These are phyloP conservation scores for Coemansia sp. DNA, from an alignment of 192 early-diverging fungal genomes.

Conservation along the genomic window DNA sequence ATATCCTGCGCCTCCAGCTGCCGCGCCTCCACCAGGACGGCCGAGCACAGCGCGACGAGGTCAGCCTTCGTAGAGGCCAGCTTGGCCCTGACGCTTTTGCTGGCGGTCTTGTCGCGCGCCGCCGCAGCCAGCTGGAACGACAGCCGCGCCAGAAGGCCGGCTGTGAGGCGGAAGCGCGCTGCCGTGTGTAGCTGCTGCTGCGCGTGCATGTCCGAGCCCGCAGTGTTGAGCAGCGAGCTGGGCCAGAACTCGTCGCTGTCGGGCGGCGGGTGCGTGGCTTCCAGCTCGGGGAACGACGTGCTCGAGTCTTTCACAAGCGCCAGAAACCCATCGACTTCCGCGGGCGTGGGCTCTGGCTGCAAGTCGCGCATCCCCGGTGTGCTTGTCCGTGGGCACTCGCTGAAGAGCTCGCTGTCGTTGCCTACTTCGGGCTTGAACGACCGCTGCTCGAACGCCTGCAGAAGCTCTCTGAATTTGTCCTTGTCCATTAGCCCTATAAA, in stretches of 20 bases:
- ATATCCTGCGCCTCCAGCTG: conserved; percentile 40
- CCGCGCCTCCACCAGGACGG: conserved; percentile 36
- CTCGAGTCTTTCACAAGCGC: conserved; percentile 20
- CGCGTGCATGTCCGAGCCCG: conserved; percentile 14
- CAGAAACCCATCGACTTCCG: conserved; percentile 23
- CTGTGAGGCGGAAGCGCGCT: conserved; percentile 38
- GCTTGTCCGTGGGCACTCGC: conserved; percentile 10
- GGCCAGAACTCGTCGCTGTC: conserved; percentile 29
- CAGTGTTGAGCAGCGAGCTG: conserved; percentile 19
- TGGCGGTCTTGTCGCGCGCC: conserved; percentile 11
- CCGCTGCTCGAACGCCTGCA: conserved; percentile 49
- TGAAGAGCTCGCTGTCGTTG: conserved; percentile 27
- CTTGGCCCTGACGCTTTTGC: conserved; percentile 5
- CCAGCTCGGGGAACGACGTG: conserved; percentile 47
- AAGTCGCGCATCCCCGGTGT: conserved; percentile 4
- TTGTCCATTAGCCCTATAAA: conserved; percentile 27
- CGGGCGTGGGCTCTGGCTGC: neutral
- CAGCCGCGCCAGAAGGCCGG: conserved; percentile 30
- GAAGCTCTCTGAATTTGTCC: conserved; percentile 49
- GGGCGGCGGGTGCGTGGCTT: conserved; percentile 34
- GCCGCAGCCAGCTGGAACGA: conserved; percentile 21
- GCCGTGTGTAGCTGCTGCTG: conserved; percentile 43
- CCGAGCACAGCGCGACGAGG: conserved; percentile 36
- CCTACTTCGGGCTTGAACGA: conserved; percentile 47
- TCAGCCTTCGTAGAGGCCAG: conserved; percentile 21